phyloP scores from a whole-genome alignment of 1,139 yeast species.

The Debaryomycetaceae sp. region DNA sequence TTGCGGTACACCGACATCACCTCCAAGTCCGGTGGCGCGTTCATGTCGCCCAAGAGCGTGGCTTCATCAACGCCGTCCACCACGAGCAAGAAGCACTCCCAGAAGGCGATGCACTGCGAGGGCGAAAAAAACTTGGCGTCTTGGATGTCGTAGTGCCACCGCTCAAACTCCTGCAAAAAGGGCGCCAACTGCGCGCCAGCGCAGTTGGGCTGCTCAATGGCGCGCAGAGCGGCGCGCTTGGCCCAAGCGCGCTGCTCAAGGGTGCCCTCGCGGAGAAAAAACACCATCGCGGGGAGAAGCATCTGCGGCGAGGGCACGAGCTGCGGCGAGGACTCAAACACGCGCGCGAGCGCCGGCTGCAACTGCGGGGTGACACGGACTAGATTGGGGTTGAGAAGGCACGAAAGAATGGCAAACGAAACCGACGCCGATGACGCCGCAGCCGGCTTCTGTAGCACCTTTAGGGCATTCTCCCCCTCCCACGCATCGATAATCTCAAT shows the following conservation, averaged over 20 bases:
- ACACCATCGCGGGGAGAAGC: conserved; percentile 47
- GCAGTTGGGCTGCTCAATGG: background rate
- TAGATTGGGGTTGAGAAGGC: conserved; percentile 48
- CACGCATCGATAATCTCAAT: conserved; percentile 47
- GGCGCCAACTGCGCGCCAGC: conserved; percentile 16
- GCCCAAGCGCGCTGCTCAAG: conserved; percentile 46
- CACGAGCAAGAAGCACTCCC: conserved; percentile 45
- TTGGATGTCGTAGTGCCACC: conserved; percentile 51
- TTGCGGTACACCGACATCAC: conserved; percentile 33
- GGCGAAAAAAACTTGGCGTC: conserved; percentile 44
- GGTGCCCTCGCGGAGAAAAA: conserved; percentile 51
- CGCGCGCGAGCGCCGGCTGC: conserved; percentile 24
- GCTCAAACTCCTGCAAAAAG: conserved; percentile 49
- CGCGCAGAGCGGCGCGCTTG: background rate
- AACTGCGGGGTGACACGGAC: conserved; percentile 33
- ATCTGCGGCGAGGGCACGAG: conserved; percentile 12
- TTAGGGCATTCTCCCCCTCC: conserved; percentile 30
- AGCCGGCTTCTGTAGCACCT: too few relatives aligned
- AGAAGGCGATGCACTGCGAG: conserved; percentile 43
- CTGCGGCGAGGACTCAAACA: conserved; percentile 16
- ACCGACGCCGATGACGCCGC: background rate
- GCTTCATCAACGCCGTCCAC: conserved; percentile 35
- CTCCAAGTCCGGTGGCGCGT: conserved; percentile 42
- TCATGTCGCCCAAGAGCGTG: conserved; percentile 35
- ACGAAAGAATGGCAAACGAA: conserved; percentile 33